phyloP scores from a whole-genome alignment of 192 early-diverging fungal genomes.

The Anaeromyces robustus region DNA sequence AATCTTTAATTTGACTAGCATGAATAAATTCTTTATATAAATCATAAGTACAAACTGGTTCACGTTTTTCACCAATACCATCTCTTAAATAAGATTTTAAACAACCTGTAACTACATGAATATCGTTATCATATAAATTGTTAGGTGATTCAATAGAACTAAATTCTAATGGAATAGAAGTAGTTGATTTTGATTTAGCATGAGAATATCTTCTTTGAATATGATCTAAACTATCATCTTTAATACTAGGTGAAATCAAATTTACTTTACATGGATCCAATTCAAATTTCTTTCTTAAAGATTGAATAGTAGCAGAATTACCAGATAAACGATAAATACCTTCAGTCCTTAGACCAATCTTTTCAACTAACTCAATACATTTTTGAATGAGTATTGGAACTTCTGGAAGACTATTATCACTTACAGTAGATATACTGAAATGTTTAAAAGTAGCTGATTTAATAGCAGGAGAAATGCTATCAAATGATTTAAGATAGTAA shows the following conservation, averaged over 20 bases:
- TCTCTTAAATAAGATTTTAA: slow-evolving; percentile 28
- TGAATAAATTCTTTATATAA: slow-evolving; percentile 26
- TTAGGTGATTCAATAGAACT: neutral
- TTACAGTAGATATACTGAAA: neutral
- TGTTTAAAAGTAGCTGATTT: neutral
- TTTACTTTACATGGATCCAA: neutral
- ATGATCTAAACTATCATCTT: neutral
- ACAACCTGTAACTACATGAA: slow-evolving; percentile 31
- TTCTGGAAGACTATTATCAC: slow-evolving; percentile 2
- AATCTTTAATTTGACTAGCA: slow-evolving; percentile 20
- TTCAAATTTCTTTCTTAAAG: slow-evolving; percentile 43
- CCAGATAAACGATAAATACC: slow-evolving; percentile 72
- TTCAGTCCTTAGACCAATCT: slow-evolving; percentile 48
- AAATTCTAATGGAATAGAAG: neutral
- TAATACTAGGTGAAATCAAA: neutral
- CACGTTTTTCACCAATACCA: slow-evolving; percentile 18
- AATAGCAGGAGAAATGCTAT: neutral
- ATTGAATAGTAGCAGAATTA: slow-evolving; percentile 49
- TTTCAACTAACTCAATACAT: slow-evolving; percentile 51
- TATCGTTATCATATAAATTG: slow-evolving; percentile 30
- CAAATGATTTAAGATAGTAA: neutral
- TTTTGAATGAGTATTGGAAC: slow-evolving; percentile 53
- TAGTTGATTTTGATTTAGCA: neutral
- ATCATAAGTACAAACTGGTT: slow-evolving; percentile 22
- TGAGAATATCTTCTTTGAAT: neutral